phyloP scores from a whole-genome alignment of 441 rosid species.

The Euphorbia celastroides region DNA sequence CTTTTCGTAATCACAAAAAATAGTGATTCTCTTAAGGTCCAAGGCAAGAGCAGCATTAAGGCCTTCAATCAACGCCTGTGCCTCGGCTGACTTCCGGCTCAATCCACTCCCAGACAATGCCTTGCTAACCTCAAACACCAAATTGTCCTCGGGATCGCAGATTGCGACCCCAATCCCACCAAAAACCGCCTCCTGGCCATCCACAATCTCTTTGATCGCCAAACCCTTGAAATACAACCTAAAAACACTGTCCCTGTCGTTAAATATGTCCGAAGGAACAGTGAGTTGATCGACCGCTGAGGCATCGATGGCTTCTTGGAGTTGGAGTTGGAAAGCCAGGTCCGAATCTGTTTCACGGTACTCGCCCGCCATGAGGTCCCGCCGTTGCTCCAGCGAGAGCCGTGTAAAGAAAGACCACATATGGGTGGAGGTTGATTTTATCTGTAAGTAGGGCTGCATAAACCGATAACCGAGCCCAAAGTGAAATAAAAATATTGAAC shows the following conservation, averaged over 20 bases:
- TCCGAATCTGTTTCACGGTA: too few species aligned
- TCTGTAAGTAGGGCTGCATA: too few species aligned
- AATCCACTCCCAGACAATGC: slow-evolving; percentile 36
- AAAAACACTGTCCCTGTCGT: slow-evolving; percentile 12
- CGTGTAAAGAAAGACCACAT: too few species aligned
- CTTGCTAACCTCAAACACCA: slow-evolving; percentile 49
- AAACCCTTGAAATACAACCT: slow-evolving; percentile 71
- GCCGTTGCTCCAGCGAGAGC: too few species aligned
- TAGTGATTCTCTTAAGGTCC: slow-evolving; percentile 41
- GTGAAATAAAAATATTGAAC: too few species aligned
- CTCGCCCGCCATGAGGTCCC: too few species aligned
- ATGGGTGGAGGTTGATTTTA: too few species aligned
- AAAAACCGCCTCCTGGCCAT: slow-evolving; percentile 17
- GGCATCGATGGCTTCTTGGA: too few species aligned
- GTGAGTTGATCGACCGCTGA: too few species aligned
- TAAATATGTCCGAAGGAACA: too few species aligned
- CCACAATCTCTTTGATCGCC: slow-evolving; percentile 38
- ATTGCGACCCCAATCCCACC: slow-evolving; percentile 73
- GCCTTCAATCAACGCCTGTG: slow-evolving; percentile 60
- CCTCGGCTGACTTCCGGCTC: slow-evolving; percentile 43
- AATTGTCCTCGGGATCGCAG: slow-evolving; percentile 43
- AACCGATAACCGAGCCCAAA: too few species aligned
- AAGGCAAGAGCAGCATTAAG: slow-evolving; percentile 45
- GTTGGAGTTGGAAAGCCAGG: too few species aligned
- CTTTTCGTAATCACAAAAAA: slow-evolving; percentile 43